Conservation (phyloP, 179 eudicot species). For the Beta lomatogona region DNA sequence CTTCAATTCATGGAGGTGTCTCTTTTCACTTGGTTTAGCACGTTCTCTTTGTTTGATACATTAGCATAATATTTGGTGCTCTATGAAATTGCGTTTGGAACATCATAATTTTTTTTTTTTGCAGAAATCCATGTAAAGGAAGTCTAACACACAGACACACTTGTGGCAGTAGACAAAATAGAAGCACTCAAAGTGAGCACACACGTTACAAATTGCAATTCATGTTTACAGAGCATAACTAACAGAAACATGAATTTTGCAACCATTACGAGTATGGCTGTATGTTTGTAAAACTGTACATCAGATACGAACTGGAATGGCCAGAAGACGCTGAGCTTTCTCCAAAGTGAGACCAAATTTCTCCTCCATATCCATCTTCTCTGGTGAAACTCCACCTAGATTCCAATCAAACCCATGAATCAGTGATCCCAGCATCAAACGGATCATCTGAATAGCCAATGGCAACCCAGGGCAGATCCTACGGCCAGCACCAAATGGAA, state of each 20-base stretch:
- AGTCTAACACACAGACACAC: no score
- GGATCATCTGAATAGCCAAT: constrained; percentile 30
- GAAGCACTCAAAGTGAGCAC: background rate
- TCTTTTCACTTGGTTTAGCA: no score
- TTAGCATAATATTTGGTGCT: no score
- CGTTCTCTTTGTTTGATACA: no score
- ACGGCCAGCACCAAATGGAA: constrained; percentile 48
- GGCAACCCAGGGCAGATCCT: constrained; percentile 39
- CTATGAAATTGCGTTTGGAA: no score
- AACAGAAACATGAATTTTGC: background rate
- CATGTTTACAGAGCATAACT: background rate
- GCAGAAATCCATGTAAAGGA: no score
- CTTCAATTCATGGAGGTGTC: no score
- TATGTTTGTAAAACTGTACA: background rate
- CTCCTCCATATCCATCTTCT: constrained; percentile 33
- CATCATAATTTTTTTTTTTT: no score
- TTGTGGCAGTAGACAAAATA: background rate
- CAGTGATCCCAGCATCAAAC: constrained; percentile 34
- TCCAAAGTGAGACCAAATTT: constrained; percentile 24
- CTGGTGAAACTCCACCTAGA: constrained; percentile 21
- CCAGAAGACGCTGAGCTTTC: constrained; percentile 23
- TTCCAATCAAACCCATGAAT: constrained; percentile 33
- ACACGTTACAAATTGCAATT: background rate
- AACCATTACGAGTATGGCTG: background rate
- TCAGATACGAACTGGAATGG: constrained; percentile 10